Evolutionary conservation across 306 rosid genomes (phyloP), one percentile per base, ranked within the genome.

Genomic region (Fragaria iinumae): DNA sequence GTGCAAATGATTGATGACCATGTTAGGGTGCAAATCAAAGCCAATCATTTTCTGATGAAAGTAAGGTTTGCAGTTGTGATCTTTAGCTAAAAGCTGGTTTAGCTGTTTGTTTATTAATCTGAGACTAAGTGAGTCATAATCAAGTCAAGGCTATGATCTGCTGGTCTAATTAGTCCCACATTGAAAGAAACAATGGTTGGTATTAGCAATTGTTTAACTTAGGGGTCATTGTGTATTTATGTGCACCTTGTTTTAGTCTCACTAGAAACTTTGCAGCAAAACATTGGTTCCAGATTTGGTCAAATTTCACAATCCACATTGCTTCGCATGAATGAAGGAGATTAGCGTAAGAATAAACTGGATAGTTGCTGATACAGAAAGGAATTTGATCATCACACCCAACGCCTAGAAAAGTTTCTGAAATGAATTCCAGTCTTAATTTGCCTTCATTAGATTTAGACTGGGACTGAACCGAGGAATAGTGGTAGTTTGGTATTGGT

Each of bases 1-100:
- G 98, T 93, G 97, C 97, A 88, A 87, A 89, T 88, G 96, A 89
- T 91, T 85, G 84, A 81, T 72, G 53, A 38, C 76, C 82, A 78
- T 72, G 81, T 77, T 81, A 84, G 79, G 79, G 34, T 69, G 72
- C 78, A 80, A 84, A 84, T 80, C 77, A 38, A 62, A 79, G 44
- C 85, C 78, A 85, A 88, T 88, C 86, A 89, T 88, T 86, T 79
- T 83, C 66, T 71, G 59, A 65, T 64, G 77, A 80, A 69, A 83
- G 79, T 84, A 84, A 86, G 83, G 94, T 78, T 82, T 89, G 83
- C 67, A 82, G 83, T 66, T 85, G 76, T 76, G 80, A 48, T 79
- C 50, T 78, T 82, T 63, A 71, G 43, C 48, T 57, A 74, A 80
- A 34, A 45, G 69, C 68, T 72, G 81, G 49, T 70, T 14, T 76